These are phyloP conservation scores for Pterocarpus santalinus DNA, from an alignment of 306 rosid genomes.

Conservation along the genomic window DNA sequence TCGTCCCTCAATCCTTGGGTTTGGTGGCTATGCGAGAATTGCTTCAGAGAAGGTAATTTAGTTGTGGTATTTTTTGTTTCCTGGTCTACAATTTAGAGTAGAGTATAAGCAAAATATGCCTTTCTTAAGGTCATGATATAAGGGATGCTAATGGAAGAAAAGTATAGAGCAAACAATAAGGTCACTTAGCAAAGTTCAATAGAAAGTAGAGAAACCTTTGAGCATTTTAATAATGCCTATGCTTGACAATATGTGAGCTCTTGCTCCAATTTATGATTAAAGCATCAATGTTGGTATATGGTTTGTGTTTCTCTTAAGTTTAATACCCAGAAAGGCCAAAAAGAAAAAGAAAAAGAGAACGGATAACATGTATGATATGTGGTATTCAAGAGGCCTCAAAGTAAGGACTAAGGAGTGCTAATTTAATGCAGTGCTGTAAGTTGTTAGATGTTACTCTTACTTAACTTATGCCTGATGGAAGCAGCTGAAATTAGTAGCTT, in stretches of 20 bases:
- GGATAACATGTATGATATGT: neutral
- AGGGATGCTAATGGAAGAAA: too few relatives aligned
- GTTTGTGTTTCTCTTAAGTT: neutral
- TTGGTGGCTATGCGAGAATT: too few relatives aligned
- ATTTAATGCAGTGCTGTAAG: conserved; percentile 1
- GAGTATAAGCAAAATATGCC: too few relatives aligned
- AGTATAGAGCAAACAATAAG: too few relatives aligned
- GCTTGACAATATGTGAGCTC: neutral
- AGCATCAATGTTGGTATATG: neutral
- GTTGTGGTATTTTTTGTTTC: too few relatives aligned
- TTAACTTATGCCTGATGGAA: neutral
- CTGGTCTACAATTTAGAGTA: too few relatives aligned
- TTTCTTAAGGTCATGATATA: too few relatives aligned
- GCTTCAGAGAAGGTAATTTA: too few relatives aligned
- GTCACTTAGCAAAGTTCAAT: too few relatives aligned
- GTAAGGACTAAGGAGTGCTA: neutral
- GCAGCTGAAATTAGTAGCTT: conserved; percentile 10
- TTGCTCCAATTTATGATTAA: conserved; percentile 10
- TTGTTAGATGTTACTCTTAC: neutral
- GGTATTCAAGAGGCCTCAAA: too few relatives aligned
- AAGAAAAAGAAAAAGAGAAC: neutral
- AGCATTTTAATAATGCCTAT: neutral
- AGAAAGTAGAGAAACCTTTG: too few relatives aligned
- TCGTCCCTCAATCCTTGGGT: too few relatives aligned
- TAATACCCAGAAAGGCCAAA: neutral